These are phyloP conservation scores for Carnegiea gigantea DNA, from an alignment of 179 eudicot species.

Conservation along the genomic window DNA sequence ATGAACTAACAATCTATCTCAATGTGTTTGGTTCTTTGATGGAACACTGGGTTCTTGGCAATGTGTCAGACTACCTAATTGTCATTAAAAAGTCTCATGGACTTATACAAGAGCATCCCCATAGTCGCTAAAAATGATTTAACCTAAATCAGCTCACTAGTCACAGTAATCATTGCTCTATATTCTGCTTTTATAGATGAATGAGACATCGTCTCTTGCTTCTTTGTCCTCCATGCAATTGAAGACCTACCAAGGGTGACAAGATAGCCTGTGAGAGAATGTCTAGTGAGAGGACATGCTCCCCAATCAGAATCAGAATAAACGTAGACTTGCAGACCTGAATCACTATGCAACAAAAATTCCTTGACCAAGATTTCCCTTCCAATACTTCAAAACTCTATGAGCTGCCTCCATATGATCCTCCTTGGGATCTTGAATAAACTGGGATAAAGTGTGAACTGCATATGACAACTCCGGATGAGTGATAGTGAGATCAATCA, in stretches of 20 bases:
- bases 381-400: not conserved
- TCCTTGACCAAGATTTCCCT: not conserved
- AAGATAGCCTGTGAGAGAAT: not conserved
- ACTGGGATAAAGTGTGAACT: too few relatives aligned
- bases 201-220: not conserved
- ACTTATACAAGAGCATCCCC: too few relatives aligned
- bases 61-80: too few relatives aligned
- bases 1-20: too few relatives aligned
- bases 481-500: not conserved
- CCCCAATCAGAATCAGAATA: conserved; percentile 12
- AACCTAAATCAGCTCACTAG: not conserved
- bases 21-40: too few relatives aligned
- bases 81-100: too few relatives aligned
- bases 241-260: too few relatives aligned
- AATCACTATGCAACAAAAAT: not conserved
- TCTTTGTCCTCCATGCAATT: not conserved
- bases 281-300: not conserved
- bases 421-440: too few relatives aligned
- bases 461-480: not conserved
- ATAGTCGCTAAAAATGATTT: not conserved
- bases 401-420: too few relatives aligned
- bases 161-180: not conserved
- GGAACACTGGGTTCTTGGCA: too few relatives aligned
- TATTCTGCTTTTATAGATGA: not conserved
- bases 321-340: not conserved